Percentiles rank a stretch among this genome's conserved stretches.
Conservation (phyloP, 2,329 filamentous ascomycete species). For the Aureobasidium sp. region DNA sequence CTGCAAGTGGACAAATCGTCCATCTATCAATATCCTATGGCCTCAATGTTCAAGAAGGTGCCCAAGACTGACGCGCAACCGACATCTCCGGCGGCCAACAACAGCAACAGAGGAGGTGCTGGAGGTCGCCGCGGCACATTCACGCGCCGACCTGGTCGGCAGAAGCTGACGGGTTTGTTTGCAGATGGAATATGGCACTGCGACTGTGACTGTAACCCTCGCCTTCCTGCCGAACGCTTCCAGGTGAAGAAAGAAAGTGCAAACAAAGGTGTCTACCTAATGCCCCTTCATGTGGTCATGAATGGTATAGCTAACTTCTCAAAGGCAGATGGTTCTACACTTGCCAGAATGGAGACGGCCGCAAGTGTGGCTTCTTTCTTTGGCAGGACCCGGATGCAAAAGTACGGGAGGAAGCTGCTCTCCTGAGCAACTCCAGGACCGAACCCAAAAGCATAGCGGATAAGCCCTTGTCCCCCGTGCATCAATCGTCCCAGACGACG, state of each 20-base stretch:
- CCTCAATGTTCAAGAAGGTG: slow-evolving; percentile 13
- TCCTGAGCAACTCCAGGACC: slow-evolving; percentile 43
- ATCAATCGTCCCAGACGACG: background rate
- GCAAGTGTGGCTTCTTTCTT: slow-evolving; percentile 52
- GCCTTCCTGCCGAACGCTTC: slow-evolving; percentile 48
- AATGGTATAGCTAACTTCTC: background rate
- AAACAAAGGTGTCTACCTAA: slow-evolving; percentile 36
- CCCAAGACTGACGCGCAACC: background rate
- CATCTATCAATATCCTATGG: background rate
- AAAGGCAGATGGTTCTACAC: slow-evolving; percentile 46
- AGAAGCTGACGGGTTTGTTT: slow-evolving; percentile 25
- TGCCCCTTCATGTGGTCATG: background rate
- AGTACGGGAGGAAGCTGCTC: slow-evolving; percentile 40
- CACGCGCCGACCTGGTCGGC: slow-evolving; percentile 1
- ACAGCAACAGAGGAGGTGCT: slow-evolving; percentile 3
- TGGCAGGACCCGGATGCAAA: slow-evolving; percentile 48
- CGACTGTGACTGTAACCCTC: slow-evolving; percentile 53
- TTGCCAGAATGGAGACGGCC: slow-evolving; percentile 44
- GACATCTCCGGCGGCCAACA: background rate
- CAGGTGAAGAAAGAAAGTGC: slow-evolving; percentile 51
- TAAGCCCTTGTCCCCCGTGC: background rate
- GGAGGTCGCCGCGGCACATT: background rate
- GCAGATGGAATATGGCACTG: slow-evolving; percentile 42
- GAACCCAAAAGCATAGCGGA: slow-evolving; percentile 29
- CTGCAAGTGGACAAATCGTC: no score